Conservation (phyloP, 2,329 filamentous ascomycete genomes). For the Fusarium goolgardi region DNA sequence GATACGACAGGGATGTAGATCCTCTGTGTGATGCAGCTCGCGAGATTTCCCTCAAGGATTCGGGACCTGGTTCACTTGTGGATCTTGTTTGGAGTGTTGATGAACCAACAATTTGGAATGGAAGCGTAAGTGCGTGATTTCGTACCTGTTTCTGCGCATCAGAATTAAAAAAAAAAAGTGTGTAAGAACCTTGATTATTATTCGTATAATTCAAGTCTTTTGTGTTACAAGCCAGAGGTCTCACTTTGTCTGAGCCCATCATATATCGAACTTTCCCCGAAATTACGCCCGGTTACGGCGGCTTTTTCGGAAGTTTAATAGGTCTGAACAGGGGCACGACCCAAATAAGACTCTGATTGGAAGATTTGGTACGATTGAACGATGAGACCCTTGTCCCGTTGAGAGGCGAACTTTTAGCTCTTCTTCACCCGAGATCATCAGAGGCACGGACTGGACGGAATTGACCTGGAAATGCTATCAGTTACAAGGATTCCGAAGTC, state of each 20-base stretch:
- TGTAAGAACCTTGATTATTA: not conserved
- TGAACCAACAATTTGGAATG: not conserved
- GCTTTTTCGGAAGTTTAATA: not conserved
- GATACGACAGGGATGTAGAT: slow-evolving; percentile 2
- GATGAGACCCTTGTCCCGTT: not conserved
- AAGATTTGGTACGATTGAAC: not conserved
- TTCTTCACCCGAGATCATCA: not conserved
- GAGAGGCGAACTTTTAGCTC: slow-evolving; percentile 3
- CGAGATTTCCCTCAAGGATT: not conserved
- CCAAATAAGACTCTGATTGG: not conserved
- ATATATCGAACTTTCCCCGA: not conserved
- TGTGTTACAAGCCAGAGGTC: not conserved
- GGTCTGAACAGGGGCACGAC: not conserved
- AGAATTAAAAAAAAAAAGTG: accelerated
- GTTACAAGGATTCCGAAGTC: not conserved
- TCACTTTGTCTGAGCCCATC: not conserved
- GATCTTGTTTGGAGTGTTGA: not conserved
- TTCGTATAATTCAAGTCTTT: not conserved
- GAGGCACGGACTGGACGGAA: slow-evolving; percentile 1
- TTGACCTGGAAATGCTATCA: not conserved
- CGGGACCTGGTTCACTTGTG: not conserved
- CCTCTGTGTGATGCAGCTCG: not conserved
- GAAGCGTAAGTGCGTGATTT: not conserved
- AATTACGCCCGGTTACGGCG: not conserved
- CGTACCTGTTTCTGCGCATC: not conserved